These are phyloP conservation scores for Artemisia argyi DNA, from an alignment of 129 eudicot genomes.

Conservation along the genomic window DNA sequence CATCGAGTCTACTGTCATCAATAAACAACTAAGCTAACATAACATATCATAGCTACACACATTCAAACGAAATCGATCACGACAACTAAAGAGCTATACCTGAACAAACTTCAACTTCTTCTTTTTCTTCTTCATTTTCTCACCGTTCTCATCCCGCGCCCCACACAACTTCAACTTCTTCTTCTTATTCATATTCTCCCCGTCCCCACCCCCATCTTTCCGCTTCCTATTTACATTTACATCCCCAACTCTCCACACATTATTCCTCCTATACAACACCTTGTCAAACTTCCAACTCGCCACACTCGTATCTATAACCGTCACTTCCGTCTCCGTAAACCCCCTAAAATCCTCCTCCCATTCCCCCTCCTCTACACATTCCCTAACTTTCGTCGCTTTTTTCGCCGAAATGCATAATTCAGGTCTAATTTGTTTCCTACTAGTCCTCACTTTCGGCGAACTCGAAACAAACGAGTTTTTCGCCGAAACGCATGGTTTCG, in stretches of 20 bases:
- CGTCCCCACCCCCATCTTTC: conserved; percentile 24
- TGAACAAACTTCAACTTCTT: conserved; percentile 29
- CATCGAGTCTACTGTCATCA: background rate
- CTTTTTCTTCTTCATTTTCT: conserved; percentile 18
- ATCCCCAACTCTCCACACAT: conserved; percentile 84
- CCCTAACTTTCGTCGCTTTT: conserved; percentile 14
- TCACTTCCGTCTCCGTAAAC: conserved; percentile 76
- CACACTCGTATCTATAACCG: conserved; percentile 79
- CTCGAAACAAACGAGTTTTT: too few relatives aligned
- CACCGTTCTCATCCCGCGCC: conserved; percentile 8
- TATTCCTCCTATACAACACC: conserved; percentile 78
- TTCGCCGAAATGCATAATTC: background rate
- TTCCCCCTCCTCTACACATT: conserved; percentile 24
- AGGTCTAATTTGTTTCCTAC: conserved; percentile 24
- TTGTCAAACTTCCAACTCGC: conserved; percentile 74
- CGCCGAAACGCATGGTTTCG: too few relatives aligned
- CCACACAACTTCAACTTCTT: conserved; percentile 30
- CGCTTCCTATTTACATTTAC: conserved; percentile 58
- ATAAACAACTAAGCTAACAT: conserved; percentile 12
- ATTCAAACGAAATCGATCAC: too few relatives aligned
- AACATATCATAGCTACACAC: background rate
- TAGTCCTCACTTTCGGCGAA: background rate
- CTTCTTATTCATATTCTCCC: conserved; percentile 34
- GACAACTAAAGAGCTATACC: conserved; percentile 19
- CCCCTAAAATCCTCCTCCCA: conserved; percentile 38